Evolutionary conservation across 2,329 filamentous ascomycete species (phyloP), one percentile per base, ranked within the genome.

Genomic region (Sporothrix euskadiensis): DNA sequence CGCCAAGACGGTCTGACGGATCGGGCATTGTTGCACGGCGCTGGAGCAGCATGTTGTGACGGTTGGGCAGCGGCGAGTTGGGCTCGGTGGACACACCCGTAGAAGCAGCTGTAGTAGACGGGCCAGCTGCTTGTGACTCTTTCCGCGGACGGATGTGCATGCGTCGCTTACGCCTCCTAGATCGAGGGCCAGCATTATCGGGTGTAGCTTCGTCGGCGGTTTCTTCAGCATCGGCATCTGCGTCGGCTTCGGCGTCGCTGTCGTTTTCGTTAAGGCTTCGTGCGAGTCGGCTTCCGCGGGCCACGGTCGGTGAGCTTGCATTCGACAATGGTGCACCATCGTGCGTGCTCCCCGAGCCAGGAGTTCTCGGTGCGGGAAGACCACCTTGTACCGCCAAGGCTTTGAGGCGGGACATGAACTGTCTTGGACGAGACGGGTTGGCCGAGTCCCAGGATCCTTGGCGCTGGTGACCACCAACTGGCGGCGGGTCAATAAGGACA

Each of bases 331-430:
- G 81, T 4, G 78, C 68, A 2, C 56, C 57, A 78, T 76, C 10
- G 78, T 77, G 75, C 74, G 7, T 2, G 2, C 65, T 14, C 14
- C 44, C 52, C 0, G 76, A 74, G 32, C 79, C 76, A 75, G 83
- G 79, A 76, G 83, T 80, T 79, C 82, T 81, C 44, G 86, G 82
- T n/a, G 82, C 81, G 71, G 87, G 86, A 14, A 85, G 80, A 32
- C 80, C 81, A n/a, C 84, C 81, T 8, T 83, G 82, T 12, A 85
- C 87, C 30, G 92, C 89, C 72, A 97, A 83, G 3, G 92, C 91
- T 79, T 92, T 94, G 75, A 97, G 82, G 80, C 92, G 94, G 22
- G 91, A 91, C 82, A 97, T 93, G 76, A 97, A 86, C 32, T 91
- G 91, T 30, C 88, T 87, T 81, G 90, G 91, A 73, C 83, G 84